A percentile compares a stretch with the other conserved stretches of the same genome.
Conservation (phyloP, 1,284 basidiomycete species). For the Neolentinus lepideus region DNA sequence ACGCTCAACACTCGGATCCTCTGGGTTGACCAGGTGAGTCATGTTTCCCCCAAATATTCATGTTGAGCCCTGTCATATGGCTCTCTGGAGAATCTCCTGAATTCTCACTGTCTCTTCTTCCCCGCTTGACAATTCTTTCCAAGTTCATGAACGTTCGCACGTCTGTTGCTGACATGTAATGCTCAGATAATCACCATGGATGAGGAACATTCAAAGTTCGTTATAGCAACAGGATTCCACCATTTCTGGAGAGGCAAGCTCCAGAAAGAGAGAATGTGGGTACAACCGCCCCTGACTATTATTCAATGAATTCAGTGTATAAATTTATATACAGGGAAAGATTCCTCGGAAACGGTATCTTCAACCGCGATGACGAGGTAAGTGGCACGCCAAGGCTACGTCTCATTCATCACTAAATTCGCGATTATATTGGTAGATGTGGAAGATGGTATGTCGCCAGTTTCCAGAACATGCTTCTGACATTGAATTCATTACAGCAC, state of each 20-base stretch:
- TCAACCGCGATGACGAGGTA: constrained; percentile 66
- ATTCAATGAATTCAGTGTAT: neutral
- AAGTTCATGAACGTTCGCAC: no score
- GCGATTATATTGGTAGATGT: constrained; percentile 26
- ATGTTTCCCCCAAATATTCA: neutral
- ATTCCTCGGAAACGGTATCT: constrained; percentile 65
- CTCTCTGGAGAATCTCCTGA: no score
- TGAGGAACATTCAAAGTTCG: constrained; percentile 57
- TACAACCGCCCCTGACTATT: neutral
- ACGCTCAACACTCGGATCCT: constrained; percentile 61
- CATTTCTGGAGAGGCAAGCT: constrained; percentile 56
- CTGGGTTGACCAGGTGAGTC: constrained; percentile 56
- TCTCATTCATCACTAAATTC: constrained; percentile 4
- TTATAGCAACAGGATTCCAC: constrained; percentile 59
- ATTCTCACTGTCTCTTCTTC: no score
- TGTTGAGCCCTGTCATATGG: no score
- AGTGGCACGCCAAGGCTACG: constrained; percentile 11
- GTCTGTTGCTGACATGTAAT: neutral
- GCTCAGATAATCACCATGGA: constrained; percentile 65
- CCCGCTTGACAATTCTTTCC: no score
- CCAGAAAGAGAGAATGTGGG: constrained; percentile 60
- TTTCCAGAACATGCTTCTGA: neutral
- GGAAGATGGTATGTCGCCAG: constrained; percentile 38
- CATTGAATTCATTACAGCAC: constrained; percentile 32
- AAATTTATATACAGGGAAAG: constrained; percentile 40